Conservation (phyloP, 768 basidiomycete genomes). For the Agrocybe chaxingu region DNA sequence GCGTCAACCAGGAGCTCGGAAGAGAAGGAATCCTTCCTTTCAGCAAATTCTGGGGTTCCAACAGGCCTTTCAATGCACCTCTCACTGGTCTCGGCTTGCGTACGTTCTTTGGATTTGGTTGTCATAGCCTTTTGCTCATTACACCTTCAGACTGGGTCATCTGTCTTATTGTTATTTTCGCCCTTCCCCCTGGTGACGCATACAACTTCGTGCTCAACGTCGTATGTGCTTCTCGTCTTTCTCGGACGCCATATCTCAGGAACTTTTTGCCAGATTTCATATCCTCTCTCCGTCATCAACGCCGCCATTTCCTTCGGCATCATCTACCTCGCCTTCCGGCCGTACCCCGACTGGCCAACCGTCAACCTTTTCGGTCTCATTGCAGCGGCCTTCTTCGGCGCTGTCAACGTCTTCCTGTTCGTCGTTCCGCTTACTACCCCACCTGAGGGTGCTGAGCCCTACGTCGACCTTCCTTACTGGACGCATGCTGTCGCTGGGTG, state of each 20-base stretch:
- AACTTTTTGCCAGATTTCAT: conserved; percentile 30
- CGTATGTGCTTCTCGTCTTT: conserved; percentile 30
- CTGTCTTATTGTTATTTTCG: conserved; percentile 34
- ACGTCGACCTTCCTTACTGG: conserved; percentile 57
- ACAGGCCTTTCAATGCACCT: conserved; percentile 60
- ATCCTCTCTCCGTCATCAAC: conserved; percentile 50
- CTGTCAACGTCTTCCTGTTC: conserved; percentile 57
- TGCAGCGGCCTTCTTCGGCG: conserved; percentile 45
- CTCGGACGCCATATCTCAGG: neutral
- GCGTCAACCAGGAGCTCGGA: conserved; percentile 61
- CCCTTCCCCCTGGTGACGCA: conserved; percentile 60
- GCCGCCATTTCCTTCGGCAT: conserved; percentile 49
- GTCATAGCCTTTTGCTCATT: neutral
- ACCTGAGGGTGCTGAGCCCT: conserved; percentile 41
- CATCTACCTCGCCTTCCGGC: conserved; percentile 31
- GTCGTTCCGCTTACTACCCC: conserved; percentile 54
- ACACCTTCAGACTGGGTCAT: conserved; percentile 28
- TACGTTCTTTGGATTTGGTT: conserved; percentile 21
- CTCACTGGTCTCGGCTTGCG: conserved; percentile 53
- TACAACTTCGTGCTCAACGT: conserved; percentile 61
- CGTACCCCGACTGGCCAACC: conserved; percentile 24
- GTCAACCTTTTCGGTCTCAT: conserved; percentile 15
- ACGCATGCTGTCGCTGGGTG: conserved; percentile 37
- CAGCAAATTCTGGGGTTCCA: conserved; percentile 59
- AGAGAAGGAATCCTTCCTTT: conserved; percentile 60